Conservation (phyloP, 208 protist species). For the Crithidia thermophila region DNA sequence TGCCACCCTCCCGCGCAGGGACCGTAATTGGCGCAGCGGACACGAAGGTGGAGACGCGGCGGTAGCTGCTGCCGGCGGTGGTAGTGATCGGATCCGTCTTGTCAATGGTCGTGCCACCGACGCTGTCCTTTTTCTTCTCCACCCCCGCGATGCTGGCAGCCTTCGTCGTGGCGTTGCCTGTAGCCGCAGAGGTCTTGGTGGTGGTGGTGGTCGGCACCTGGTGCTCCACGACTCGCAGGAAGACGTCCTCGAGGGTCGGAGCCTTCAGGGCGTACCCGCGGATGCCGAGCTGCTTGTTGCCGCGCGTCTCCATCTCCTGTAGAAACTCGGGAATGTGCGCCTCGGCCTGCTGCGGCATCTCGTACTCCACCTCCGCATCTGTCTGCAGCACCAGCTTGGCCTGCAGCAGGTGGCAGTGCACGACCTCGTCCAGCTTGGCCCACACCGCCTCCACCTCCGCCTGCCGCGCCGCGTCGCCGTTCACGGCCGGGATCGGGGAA, state of each 20-base stretch:
- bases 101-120: too few species aligned
- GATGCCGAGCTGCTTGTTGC: conserved; percentile 37
- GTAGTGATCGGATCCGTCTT: too few species aligned
- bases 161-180: neutral
- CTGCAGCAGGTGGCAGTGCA: conserved; percentile 28
- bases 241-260: conserved; percentile 83
- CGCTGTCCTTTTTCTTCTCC: too few species aligned
- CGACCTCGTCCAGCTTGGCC: conserved; percentile 33
- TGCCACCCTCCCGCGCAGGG: neutral
- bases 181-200: too few species aligned
- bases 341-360: conserved; percentile 34
- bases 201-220: conserved; percentile 3
- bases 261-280: conserved; percentile 53
- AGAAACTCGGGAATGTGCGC: conserved; percentile 41
- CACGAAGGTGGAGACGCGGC: too few species aligned
- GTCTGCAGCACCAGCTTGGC: conserved; percentile 19
- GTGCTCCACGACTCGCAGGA: conserved; percentile 52
- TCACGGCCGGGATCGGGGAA: neutral
- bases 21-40: too few species aligned
- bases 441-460: conserved; percentile 20
- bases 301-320: conserved; percentile 33
- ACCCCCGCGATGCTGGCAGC: too few species aligned
- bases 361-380: conserved; percentile 49
- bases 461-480: conserved; percentile 9
- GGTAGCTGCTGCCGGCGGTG: too few species aligned